phyloP scores from a whole-genome alignment of 1,139 yeast genomes.

The Geotrichum candidum region DNA sequence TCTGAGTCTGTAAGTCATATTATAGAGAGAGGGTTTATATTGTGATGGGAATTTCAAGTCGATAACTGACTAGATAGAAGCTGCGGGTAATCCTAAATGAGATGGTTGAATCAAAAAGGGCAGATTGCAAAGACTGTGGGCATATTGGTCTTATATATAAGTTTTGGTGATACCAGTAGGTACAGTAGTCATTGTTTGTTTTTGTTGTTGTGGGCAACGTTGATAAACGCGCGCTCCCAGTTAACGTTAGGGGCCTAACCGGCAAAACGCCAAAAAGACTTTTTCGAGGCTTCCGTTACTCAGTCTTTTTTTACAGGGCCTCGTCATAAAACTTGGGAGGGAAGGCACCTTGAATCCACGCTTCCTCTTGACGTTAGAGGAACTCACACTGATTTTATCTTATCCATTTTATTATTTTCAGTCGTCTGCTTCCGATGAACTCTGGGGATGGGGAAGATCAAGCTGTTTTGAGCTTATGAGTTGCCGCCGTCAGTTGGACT shows the following conservation, averaged over 20 bases:
- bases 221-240: constrained; percentile 1
- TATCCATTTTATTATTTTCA: neutral
- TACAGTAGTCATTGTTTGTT: neutral
- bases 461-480: too few species aligned
- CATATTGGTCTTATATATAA: neutral
- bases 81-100: neutral
- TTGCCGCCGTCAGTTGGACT: too few species aligned
- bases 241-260: constrained; percentile 10
- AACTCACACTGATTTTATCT: neutral
- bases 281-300: neutral
- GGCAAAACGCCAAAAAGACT: neutral
- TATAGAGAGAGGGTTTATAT: neutral
- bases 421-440: too few species aligned
- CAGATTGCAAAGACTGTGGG: too few species aligned
- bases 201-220: neutral
- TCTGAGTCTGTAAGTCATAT: constrained; percentile 12
- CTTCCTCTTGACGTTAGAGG: constrained; percentile 12
- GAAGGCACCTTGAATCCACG: neutral
- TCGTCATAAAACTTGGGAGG: neutral
- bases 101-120: too few species aligned
- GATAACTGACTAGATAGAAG: neutral
- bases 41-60: too few species aligned
- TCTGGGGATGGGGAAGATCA: too few species aligned
- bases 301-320: neutral
- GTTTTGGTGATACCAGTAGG: neutral